A percentile compares a stretch with the other conserved stretches of the same genome.
phyloP scores from a whole-genome alignment of 306 rosid species.

The Senna tora region DNA sequence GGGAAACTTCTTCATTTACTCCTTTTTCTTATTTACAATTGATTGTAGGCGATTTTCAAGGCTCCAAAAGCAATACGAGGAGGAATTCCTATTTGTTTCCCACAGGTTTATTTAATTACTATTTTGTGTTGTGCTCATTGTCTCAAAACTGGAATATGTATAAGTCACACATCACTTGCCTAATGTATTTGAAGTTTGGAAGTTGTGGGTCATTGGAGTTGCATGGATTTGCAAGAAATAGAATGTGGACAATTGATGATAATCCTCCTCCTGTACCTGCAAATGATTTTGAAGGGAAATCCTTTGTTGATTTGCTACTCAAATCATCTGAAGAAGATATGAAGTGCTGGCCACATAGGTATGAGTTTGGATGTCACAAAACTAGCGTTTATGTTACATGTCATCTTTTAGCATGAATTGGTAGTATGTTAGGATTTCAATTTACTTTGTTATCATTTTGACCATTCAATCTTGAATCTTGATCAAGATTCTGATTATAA shows the following conservation, averaged over 20 bases:
- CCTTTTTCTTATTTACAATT: slow-evolving; percentile 28
- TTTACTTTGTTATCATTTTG: background rate
- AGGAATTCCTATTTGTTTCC: slow-evolving; percentile 89
- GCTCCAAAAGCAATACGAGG: slow-evolving; percentile 80
- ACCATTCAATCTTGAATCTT: slow-evolving; percentile 9
- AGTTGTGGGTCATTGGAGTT: slow-evolving; percentile 76
- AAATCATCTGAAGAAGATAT: slow-evolving; percentile 82
- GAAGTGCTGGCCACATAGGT: slow-evolving; percentile 79
- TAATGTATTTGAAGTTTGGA: slow-evolving; percentile 67
- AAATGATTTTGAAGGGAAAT: slow-evolving; percentile 57
- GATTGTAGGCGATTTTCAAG: slow-evolving; percentile 65
- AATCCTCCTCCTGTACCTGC: slow-evolving; percentile 63
- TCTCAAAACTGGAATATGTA: background rate
- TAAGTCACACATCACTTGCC: slow-evolving; percentile 6
- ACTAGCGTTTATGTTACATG: background rate
- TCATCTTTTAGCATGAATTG: background rate
- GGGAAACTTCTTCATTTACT: slow-evolving; percentile 21
- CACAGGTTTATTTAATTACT: slow-evolving; percentile 58
- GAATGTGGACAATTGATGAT: slow-evolving; percentile 77
- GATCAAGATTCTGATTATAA: slow-evolving; percentile 1
- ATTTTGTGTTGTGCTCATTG: slow-evolving; percentile 18
- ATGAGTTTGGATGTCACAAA: slow-evolving; percentile 23
- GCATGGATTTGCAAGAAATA: slow-evolving; percentile 89
- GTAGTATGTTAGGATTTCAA: background rate
- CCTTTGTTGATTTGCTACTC: slow-evolving; percentile 72